Conservation (phyloP, 2,329 filamentous ascomycete species). For the Meredithiella fracta region DNA sequence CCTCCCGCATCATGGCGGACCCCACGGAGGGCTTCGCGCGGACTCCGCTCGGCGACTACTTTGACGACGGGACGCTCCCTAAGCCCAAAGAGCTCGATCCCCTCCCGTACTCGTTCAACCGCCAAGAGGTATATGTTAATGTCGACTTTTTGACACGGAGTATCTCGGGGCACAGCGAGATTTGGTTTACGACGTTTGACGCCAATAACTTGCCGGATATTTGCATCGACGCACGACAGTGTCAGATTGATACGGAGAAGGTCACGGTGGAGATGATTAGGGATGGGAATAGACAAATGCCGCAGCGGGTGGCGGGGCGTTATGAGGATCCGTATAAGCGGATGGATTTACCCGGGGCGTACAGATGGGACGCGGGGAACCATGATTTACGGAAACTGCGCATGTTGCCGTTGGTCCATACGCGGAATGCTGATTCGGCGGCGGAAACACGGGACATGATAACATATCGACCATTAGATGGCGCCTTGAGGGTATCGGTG, state of each 20-base stretch:
- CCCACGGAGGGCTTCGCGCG: not conserved
- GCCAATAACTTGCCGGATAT: slow-evolving; percentile 41
- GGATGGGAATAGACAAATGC: slow-evolving; percentile 20
- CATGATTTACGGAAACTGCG: slow-evolving; percentile 58
- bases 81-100: slow-evolving; percentile 23
- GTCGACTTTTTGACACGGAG: slow-evolving; percentile 65
- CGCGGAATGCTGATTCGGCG: slow-evolving; percentile 35
- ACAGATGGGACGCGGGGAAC: slow-evolving; percentile 53
- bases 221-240: slow-evolving; percentile 45
- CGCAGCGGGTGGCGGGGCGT: slow-evolving; percentile 19
- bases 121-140: slow-evolving; percentile 80
- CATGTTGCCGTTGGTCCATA: slow-evolving; percentile 38
- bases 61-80: slow-evolving; percentile 20
- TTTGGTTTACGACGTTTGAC: slow-evolving; percentile 53
- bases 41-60: not conserved
- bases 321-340: slow-evolving; percentile 52
- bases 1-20: not conserved
- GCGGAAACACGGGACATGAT: slow-evolving; percentile 37
- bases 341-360: slow-evolving; percentile 42
- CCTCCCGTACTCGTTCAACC: slow-evolving; percentile 41
- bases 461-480: slow-evolving; percentile 39
- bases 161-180: slow-evolving; percentile 63
- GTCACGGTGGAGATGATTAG: slow-evolving; percentile 32
- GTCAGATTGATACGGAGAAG: slow-evolving; percentile 36
- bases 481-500: slow-evolving; percentile 29